These are phyloP conservation scores for Serendipita sp. DNA, from an alignment of 768 basidiomycete genomes.

Conservation along the genomic window DNA sequence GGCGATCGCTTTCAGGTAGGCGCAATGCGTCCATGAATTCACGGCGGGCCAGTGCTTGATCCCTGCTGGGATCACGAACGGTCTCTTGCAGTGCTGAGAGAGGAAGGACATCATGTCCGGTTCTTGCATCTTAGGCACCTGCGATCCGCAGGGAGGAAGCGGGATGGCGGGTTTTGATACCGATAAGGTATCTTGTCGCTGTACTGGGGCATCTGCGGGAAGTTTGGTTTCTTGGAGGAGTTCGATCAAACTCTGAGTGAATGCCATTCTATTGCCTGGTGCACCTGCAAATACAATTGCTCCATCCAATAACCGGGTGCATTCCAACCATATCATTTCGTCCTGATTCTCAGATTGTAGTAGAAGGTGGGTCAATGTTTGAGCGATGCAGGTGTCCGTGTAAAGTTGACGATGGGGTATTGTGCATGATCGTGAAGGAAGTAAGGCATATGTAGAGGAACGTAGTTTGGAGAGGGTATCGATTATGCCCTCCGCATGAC, in stretches of 20 bases:
- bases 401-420: slow-evolving; percentile 28
- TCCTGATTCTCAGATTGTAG: slow-evolving; percentile 10
- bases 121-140: slow-evolving; percentile 26
- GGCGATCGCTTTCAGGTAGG: slow-evolving; percentile 52
- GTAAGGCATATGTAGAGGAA: too few relatives aligned
- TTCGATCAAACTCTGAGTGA: slow-evolving; percentile 38
- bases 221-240: slow-evolving; percentile 31
- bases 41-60: slow-evolving; percentile 67
- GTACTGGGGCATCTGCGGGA: slow-evolving; percentile 7
- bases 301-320: slow-evolving; percentile 50
- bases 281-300: slow-evolving; percentile 76
- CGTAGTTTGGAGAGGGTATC: too few relatives aligned
- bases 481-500: too few relatives aligned
- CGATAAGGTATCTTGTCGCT: too few relatives aligned
- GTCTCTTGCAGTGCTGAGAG: slow-evolving; percentile 25
- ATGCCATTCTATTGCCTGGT: slow-evolving; percentile 51
- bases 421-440: neutral
- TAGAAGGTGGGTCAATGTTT: slow-evolving; percentile 26
- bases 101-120: slow-evolving; percentile 49
- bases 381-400: slow-evolving; percentile 56
- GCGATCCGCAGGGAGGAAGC: slow-evolving; percentile 15
- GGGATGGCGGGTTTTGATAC: slow-evolving; percentile 1
- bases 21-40: slow-evolving; percentile 46
- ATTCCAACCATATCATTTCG: slow-evolving; percentile 22
- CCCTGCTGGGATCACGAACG: slow-evolving; percentile 61